phyloP scores from a whole-genome alignment of 805 yeast species.

The Dipodascopsis uninucleata region DNA sequence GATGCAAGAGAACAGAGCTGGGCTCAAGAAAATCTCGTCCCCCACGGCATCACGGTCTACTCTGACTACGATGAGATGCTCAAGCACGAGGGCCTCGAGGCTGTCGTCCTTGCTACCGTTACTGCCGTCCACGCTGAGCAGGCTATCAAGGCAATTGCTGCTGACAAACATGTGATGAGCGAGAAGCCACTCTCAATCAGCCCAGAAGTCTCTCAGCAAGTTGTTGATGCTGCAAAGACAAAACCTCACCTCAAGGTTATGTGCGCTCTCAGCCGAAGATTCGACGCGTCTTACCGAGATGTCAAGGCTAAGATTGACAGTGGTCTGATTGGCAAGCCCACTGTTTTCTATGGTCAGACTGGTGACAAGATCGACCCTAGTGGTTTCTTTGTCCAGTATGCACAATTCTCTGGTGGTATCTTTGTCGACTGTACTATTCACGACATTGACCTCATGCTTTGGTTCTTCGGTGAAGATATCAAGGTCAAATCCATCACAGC shows the following conservation, averaged over 20 bases:
- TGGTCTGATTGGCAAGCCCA: slow-evolving; percentile 15
- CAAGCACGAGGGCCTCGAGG: slow-evolving; percentile 12
- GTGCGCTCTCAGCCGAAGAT: slow-evolving; percentile 17
- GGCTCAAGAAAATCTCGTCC: slow-evolving; percentile 23
- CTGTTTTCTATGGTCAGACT: slow-evolving; percentile 12
- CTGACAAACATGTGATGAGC: slow-evolving; percentile 18
- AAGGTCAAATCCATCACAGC: slow-evolving; percentile 22
- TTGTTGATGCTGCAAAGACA: slow-evolving; percentile 14
- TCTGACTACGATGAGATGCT: slow-evolving; percentile 17
- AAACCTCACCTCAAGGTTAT: slow-evolving; percentile 11
- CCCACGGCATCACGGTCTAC: slow-evolving; percentile 20
- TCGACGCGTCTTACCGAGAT: slow-evolving; percentile 19
- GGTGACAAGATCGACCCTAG: slow-evolving; percentile 18
- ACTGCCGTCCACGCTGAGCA: slow-evolving; percentile 25
- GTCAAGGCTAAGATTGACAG: slow-evolving; percentile 7
- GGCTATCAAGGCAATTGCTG: slow-evolving; percentile 14
- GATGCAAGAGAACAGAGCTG: slow-evolving; percentile 21
- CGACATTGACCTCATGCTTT: slow-evolving; percentile 28
- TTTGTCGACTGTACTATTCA: slow-evolving; percentile 30
- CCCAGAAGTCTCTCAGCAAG: slow-evolving; percentile 12
- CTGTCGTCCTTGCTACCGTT: slow-evolving; percentile 19
- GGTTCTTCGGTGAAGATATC: slow-evolving; percentile 24
- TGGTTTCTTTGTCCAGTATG: slow-evolving; percentile 25
- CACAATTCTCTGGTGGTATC: slow-evolving; percentile 30
- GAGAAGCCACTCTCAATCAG: slow-evolving; percentile 28